Percentiles rank a stretch among this genome's conserved stretches.
phyloP scores from a whole-genome alignment of 2,329 filamentous ascomycete species.

The Colletotrichum liriopes region DNA sequence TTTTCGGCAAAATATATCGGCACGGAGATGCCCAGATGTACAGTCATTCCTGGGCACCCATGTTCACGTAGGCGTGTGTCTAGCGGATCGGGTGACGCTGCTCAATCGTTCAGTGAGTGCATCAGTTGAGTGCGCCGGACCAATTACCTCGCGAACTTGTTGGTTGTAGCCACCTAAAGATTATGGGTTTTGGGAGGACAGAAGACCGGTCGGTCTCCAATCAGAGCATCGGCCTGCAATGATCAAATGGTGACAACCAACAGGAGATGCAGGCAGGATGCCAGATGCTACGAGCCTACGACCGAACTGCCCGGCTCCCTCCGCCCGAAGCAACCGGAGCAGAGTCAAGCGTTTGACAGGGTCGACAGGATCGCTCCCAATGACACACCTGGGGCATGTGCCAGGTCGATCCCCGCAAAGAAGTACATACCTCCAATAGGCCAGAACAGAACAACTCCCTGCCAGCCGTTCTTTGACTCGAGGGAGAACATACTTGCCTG shows the following conservation, averaged over 20 bases:
- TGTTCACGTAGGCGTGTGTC: not conserved
- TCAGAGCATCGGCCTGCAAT: slow-evolving; percentile 1
- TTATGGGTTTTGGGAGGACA: not conserved
- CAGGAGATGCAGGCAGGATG: not conserved
- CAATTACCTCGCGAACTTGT: slow-evolving; percentile 8
- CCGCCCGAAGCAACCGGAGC: slow-evolving; percentile 28
- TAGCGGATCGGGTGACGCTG: not conserved
- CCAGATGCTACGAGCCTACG: not conserved
- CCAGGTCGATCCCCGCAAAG: slow-evolving; percentile 21
- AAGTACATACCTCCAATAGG: not conserved
- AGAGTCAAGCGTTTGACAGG: slow-evolving; percentile 20
- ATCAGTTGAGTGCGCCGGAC: slow-evolving; percentile 1
- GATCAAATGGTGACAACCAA: not conserved
- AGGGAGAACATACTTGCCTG: not conserved
- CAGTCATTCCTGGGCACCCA: not conserved
- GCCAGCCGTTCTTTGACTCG: slow-evolving; percentile 8
- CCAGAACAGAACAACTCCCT: not conserved
- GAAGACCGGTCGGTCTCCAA: slow-evolving; percentile 9
- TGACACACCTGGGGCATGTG: slow-evolving; percentile 5
- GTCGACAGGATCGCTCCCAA: not conserved
- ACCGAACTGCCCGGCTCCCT: slow-evolving; percentile 17
- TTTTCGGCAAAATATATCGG: not conserved
- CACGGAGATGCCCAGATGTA: not conserved
- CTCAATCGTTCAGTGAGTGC: not conserved
- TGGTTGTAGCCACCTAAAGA: slow-evolving; percentile 20